A percentile compares a stretch with the other conserved stretches of the same genome.
Evolutionary conservation across 768 basidiomycete genomes (phyloP).

Genomic region (Podaxis mareebaensis): DNA sequence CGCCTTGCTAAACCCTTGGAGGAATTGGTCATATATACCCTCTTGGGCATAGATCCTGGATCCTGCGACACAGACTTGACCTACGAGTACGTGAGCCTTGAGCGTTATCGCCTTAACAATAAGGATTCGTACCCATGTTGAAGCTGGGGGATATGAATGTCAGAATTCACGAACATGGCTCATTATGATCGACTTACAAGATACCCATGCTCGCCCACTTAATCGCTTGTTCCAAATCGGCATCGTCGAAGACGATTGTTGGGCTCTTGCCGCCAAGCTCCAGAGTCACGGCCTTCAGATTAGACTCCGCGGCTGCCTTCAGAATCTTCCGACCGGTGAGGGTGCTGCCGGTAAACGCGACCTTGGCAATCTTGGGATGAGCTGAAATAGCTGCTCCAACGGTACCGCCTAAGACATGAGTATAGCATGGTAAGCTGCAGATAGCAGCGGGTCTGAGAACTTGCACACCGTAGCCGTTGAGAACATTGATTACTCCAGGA

Average conservation of each 20-base stretch:
- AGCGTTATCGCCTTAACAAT: too few species aligned
- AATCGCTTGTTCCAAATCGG: constrained; percentile 64
- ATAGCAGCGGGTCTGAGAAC: too few species aligned
- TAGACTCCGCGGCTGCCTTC: constrained; percentile 69
- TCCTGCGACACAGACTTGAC: constrained; percentile 82
- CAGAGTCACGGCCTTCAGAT: constrained; percentile 74
- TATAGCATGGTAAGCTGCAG: too few species aligned
- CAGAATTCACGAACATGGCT: neutral
- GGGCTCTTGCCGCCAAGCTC: constrained; percentile 76
- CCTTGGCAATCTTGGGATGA: constrained; percentile 66
- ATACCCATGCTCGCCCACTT: constrained; percentile 68
- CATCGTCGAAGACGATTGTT: constrained; percentile 64
- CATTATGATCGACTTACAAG: constrained; percentile 47
- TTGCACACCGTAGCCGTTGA: constrained; percentile 59
- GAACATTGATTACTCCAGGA: constrained; percentile 71
- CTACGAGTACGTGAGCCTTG: neutral
- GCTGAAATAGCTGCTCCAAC: constrained; percentile 68
- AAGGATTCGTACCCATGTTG: constrained; percentile 5
- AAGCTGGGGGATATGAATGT: neutral
- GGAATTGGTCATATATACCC: constrained; percentile 79
- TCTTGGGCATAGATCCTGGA: constrained; percentile 86
- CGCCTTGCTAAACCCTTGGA: constrained; percentile 57
- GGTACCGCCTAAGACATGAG: constrained; percentile 38
- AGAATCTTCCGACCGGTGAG: constrained; percentile 69
- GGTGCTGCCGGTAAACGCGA: constrained; percentile 81